Conservation (phyloP, 139 green algal genomes). For the Micromonas pusilla region DNA sequence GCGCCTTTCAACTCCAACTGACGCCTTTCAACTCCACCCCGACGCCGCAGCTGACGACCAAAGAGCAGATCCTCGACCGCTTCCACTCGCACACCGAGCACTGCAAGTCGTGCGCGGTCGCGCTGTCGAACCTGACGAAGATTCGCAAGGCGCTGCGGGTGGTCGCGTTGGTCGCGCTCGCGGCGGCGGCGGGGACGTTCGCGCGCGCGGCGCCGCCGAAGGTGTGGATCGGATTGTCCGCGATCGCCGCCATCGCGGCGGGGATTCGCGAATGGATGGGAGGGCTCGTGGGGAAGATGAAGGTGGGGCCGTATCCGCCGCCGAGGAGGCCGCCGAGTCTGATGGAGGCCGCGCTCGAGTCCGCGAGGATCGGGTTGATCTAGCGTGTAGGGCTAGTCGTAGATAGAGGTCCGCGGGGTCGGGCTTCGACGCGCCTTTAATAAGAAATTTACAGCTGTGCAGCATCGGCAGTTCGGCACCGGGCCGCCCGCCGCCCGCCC, state of each 20-base stretch:
- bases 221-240: background rate
- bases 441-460: too few species aligned
- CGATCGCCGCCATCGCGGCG: background rate
- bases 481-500: too few species aligned
- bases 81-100: conserved; percentile 24
- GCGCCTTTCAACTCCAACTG: too few species aligned
- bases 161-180: conserved; percentile 2
- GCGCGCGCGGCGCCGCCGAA: background rate
- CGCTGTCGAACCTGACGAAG: conserved; percentile 16
- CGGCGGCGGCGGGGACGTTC: background rate
- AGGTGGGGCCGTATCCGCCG: conserved; percentile 16
- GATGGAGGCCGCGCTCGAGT: conserved; percentile 13
- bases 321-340: conserved; percentile 9
- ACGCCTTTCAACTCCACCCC: too few species aligned
- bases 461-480: too few species aligned
- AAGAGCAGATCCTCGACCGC: conserved; percentile 16
- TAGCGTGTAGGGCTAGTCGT: too few species aligned
- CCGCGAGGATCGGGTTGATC: background rate
- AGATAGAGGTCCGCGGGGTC: too few species aligned
- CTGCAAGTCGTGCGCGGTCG: conserved; percentile 28
- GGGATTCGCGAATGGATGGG: background rate
- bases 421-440: too few species aligned
- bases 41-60: too few species aligned
- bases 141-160: conserved; percentile 14
- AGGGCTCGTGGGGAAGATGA: background rate